These are phyloP conservation scores for Lachancea dasiensis DNA, from an alignment of 805 yeast genomes.

Conservation along the genomic window DNA sequence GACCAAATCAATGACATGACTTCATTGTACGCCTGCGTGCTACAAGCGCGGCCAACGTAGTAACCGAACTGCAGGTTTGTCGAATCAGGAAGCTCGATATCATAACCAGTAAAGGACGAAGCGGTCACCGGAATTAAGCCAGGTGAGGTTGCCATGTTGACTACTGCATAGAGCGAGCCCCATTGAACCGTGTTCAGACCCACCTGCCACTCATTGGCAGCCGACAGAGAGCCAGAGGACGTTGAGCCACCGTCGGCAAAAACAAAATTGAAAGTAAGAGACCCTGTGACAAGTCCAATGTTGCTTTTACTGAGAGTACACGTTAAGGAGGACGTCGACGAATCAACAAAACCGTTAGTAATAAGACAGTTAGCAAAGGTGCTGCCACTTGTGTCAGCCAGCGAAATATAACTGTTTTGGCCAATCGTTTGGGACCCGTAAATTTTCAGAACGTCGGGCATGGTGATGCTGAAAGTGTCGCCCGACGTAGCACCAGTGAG, in stretches of 20 bases:
- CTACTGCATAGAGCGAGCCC: constrained; percentile 12
- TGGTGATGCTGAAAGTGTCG: constrained; percentile 11
- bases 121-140: not conserved
- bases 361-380: constrained; percentile 8
- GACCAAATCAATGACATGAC: constrained; percentile 8
- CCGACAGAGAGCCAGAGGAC: constrained; percentile 8
- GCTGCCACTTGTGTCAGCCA: not conserved
- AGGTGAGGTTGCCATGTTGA: constrained; percentile 2
- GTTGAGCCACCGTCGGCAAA: constrained; percentile 7
- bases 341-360: not conserved
- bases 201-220: constrained; percentile 9
- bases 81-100: not conserved
- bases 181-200: constrained; percentile 14
- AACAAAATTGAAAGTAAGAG: constrained; percentile 7
- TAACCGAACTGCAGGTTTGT: not conserved
- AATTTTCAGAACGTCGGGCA: constrained; percentile 13
- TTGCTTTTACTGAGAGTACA: constrained; percentile 5
- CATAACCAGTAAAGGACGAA: constrained; percentile 2
- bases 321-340: not conserved
- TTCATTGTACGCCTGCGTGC: constrained; percentile 8
- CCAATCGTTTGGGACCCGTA: constrained; percentile 8
- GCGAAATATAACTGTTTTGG: not conserved
- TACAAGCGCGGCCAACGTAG: constrained; percentile 12
- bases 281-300: not conserved
- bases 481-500: constrained; percentile 10